Base-by-base conservation (phyloP, 805 yeast genomes). In the Alloascoidea hylecoeti region DNA sequence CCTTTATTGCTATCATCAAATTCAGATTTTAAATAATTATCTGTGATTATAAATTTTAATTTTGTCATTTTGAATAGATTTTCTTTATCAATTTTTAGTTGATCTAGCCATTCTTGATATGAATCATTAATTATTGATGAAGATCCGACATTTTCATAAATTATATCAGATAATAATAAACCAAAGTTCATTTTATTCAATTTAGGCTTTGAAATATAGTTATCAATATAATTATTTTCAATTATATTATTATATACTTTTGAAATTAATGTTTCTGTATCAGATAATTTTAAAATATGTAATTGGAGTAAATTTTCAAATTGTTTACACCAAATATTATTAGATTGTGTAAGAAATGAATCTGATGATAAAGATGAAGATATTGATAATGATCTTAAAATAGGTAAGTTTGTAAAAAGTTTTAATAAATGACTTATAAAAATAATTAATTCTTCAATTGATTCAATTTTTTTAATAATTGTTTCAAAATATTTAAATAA, bases 181-280 rank as follows among this genome's bases (percentile, higher is more conserved):
- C n/a, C n/a, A n/a, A n/a, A n/a, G n/a, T n/a, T n/a, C n/a, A n/a
- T n/a, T 23, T 9, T 9, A 9, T n/a, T 9, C 9, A 23, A 9
- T 23, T 23, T 23, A 23, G 30, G 30, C 30, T 23, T 23, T n/a
- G n/a, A n/a, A n/a, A n/a, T n/a, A 23, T 23, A 23, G n/a, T 23
- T n/a, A 23, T 23, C 30, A 23, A 23, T 23, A 9, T n/a, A 9
- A 23, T n/a, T 23, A 9, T 23, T 23, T 23, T 23, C 30, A 23
- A 9, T 9, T 9, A 23, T 23, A 9, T 23, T 23, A n/a, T 23
- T 9, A n/a, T 23, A 23, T 9, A 9, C n/a, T n/a, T 23, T 9
- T n/a, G 9, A 9, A 23, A 23, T n/a, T n/a, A 23, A 23, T 9
- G 9, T n/a, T 23, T n/a, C 30, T 9, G 30, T 23, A 9, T 9